A percentile compares a stretch with the other conserved stretches of the same genome.
phyloP scores from a whole-genome alignment of 1,139 yeast genomes.

The Pichia sp. region DNA sequence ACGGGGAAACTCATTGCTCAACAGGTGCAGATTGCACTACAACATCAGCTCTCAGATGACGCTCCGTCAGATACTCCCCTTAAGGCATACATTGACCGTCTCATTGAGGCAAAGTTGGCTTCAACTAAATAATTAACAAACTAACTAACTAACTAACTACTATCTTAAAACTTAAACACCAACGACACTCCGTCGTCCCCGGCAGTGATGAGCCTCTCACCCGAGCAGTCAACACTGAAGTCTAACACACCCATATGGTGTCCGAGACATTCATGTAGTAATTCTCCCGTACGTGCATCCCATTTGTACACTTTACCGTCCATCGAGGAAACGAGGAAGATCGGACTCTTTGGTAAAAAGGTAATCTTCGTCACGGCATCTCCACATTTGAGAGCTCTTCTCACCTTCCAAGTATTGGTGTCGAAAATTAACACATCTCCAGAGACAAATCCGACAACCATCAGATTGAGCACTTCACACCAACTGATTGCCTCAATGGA shows the following conservation, averaged over 20 bases:
- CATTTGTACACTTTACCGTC: slow-evolving; percentile 81
- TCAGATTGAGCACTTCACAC: slow-evolving; percentile 57
- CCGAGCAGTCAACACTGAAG: slow-evolving; percentile 51
- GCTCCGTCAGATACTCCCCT: slow-evolving; percentile 27
- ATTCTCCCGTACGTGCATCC: slow-evolving; percentile 83
- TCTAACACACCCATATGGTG: slow-evolving; percentile 93
- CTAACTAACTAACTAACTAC: neutral
- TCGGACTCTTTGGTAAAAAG: slow-evolving; percentile 53
- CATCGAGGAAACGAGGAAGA: slow-evolving; percentile 68
- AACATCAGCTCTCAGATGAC: slow-evolving; percentile 44
- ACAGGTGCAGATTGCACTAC: slow-evolving; percentile 58
- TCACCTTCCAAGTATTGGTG: slow-evolving; percentile 76
- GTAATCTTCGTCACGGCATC: slow-evolving; percentile 81
- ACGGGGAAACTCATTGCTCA: slow-evolving; percentile 89
- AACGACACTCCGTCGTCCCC: slow-evolving; percentile 96
- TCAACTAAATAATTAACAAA: neutral
- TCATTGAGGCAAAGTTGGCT: slow-evolving; percentile 45
- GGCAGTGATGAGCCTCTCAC: slow-evolving; percentile 76
- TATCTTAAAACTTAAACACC: slow-evolving; percentile 35
- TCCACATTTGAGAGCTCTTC: slow-evolving; percentile 59
- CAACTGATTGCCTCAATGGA: slow-evolving; percentile 84
- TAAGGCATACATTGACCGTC: slow-evolving; percentile 37
- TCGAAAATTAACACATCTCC: slow-evolving; percentile 83
- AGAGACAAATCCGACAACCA: slow-evolving; percentile 85
- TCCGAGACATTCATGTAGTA: slow-evolving; percentile 73